Evolutionary conservation across 352 stramenopile genomes (phyloP).

Genomic region (Pythium aquatile): DNA sequence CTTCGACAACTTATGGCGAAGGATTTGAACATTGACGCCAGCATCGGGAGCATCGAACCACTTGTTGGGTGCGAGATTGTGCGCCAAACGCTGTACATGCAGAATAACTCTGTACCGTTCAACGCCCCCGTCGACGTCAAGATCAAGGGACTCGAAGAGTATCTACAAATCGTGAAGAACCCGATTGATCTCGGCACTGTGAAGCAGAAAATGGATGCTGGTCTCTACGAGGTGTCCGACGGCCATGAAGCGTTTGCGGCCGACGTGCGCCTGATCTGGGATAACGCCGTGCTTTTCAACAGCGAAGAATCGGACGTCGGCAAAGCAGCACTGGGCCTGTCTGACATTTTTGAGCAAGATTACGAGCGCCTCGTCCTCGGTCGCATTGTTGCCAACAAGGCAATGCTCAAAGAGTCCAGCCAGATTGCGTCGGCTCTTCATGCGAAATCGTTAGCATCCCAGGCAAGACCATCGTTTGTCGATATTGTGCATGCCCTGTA

Average conservation of each 20-base stretch:
- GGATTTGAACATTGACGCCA: slow-evolving; percentile 69
- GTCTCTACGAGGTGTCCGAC: slow-evolving; percentile 60
- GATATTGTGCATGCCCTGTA: slow-evolving; percentile 75
- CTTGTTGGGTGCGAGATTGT: slow-evolving; percentile 81
- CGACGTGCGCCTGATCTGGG: slow-evolving; percentile 84
- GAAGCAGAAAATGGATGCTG: slow-evolving; percentile 67
- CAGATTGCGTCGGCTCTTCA: slow-evolving; percentile 9
- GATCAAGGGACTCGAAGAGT: slow-evolving; percentile 83
- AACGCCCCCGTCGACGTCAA: slow-evolving; percentile 79
- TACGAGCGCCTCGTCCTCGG: slow-evolving; percentile 73
- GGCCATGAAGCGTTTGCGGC: slow-evolving; percentile 65
- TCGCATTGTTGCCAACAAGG: slow-evolving; percentile 54
- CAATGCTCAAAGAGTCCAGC: slow-evolving; percentile 43
- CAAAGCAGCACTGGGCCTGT: slow-evolving; percentile 59
- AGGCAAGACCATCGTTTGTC: slow-evolving; percentile 37
- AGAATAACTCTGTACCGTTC: slow-evolving; percentile 78
- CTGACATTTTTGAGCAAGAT: slow-evolving; percentile 82
- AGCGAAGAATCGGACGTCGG: slow-evolving; percentile 77
- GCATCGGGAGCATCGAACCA: slow-evolving; percentile 68
- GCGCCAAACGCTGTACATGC: slow-evolving; percentile 78
- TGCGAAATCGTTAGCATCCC: slow-evolving; percentile 13
- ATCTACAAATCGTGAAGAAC: slow-evolving; percentile 80
- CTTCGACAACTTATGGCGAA: slow-evolving; percentile 82
- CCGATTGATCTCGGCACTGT: slow-evolving; percentile 92
- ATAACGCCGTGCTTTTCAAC: slow-evolving; percentile 81